phyloP scores from a whole-genome alignment of 225 moss, liverwort and hornwort species.

The Asterella californica region DNA sequence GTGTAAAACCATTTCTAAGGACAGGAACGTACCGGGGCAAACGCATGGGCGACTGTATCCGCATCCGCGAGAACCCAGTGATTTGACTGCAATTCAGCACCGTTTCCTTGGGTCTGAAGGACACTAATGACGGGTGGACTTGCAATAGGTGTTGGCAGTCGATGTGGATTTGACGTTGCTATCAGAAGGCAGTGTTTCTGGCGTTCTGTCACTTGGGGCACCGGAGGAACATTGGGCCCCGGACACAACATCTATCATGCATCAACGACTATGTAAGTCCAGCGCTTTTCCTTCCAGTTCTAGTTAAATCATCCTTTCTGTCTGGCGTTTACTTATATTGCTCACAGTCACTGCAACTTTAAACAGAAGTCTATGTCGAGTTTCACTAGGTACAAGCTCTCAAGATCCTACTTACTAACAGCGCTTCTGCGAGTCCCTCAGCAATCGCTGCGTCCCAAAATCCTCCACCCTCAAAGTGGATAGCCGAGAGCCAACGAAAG shows the following conservation, averaged over 20 bases:
- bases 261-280: background rate
- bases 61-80: slow-evolving; percentile 97
- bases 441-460: slow-evolving; percentile 83
- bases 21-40: slow-evolving; percentile 36
- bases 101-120: slow-evolving; percentile 43
- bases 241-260: slow-evolving; percentile 85
- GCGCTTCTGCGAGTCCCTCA: slow-evolving; percentile 86
- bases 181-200: slow-evolving; percentile 86
- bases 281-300: background rate
- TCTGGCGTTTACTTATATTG: background rate
- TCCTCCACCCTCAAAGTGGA: slow-evolving; percentile 76
- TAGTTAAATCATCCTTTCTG: too few relatives aligned
- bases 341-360: background rate
- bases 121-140: slow-evolving; percentile 56
- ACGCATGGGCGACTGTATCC: slow-evolving; percentile 76
- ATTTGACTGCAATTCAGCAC: slow-evolving; percentile 53
- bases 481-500: slow-evolving; percentile 72
- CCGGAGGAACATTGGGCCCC: slow-evolving; percentile 60
- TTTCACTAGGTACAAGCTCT: background rate
- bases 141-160: slow-evolving; percentile 59
- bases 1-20: background rate
- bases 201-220: slow-evolving; percentile 48
- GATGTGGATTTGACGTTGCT: slow-evolving; percentile 79
- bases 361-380: background rate
- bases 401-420: slow-evolving; percentile 51